Evolutionary conservation across 495 filamentous ascomycete species (phyloP).

Genomic region (Glutinoglossum americanum): DNA sequence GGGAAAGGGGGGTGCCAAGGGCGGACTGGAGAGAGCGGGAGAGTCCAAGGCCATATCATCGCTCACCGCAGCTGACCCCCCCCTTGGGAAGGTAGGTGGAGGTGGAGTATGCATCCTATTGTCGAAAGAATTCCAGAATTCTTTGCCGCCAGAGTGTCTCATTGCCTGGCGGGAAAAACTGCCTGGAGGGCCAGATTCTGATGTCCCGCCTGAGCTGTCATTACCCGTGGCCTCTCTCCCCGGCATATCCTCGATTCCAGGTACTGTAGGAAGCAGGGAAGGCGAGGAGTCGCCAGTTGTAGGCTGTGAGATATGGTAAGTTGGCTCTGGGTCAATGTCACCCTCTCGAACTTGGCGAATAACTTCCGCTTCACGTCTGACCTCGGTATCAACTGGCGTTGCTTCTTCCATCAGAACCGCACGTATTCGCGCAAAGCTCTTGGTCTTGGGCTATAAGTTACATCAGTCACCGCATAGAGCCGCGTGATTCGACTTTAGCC

Average conservation of each 20-base stretch:
- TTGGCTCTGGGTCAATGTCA: slow-evolving; percentile 28
- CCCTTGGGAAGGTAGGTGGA: slow-evolving; percentile 31
- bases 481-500: background rate
- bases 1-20: background rate
- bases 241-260: slow-evolving; percentile 24
- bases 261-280: slow-evolving; percentile 14
- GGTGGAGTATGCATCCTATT: slow-evolving; percentile 39
- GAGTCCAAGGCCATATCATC: slow-evolving; percentile 66
- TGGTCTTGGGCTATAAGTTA: slow-evolving; percentile 57
- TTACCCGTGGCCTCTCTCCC: slow-evolving; percentile 41
- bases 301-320: slow-evolving; percentile 12
- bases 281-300: background rate
- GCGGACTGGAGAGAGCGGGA: slow-evolving; percentile 20
- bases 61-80: slow-evolving; percentile 39
- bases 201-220: slow-evolving; percentile 15
- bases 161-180: slow-evolving; percentile 53
- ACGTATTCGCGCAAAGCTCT: slow-evolving; percentile 78
- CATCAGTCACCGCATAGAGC: background rate
- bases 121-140: slow-evolving; percentile 67
- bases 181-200: slow-evolving; percentile 28
- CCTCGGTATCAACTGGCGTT: slow-evolving; percentile 68
- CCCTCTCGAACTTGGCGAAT: slow-evolving; percentile 80
- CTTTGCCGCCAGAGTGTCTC: slow-evolving; percentile 44
- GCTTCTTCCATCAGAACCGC: slow-evolving; percentile 76
- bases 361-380: slow-evolving; percentile 81